Evolutionary conservation across 305 asterid species (phyloP).

Genomic region (Solanum hybrid): DNA sequence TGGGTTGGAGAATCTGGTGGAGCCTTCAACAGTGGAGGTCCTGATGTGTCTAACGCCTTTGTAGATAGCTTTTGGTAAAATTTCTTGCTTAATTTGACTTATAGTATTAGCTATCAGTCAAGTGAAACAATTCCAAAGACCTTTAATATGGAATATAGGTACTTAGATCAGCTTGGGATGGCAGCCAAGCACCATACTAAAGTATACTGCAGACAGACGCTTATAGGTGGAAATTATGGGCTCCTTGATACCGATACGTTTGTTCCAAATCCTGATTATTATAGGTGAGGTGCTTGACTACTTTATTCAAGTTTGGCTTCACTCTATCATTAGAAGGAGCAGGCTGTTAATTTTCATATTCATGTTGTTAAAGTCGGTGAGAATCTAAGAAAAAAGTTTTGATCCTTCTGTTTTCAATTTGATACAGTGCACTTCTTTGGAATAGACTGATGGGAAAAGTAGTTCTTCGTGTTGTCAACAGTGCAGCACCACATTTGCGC

Average conservation of each 20-base stretch:
- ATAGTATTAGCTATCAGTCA: neutral
- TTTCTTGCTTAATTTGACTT: slow-evolving; percentile 2
- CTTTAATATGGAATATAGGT: slow-evolving; percentile 37
- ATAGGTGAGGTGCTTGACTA: slow-evolving; percentile 40
- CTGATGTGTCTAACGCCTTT: slow-evolving; percentile 58
- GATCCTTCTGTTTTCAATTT: neutral
- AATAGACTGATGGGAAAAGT: slow-evolving; percentile 86
- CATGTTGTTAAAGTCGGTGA: neutral
- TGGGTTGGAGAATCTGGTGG: slow-evolving; percentile 99
- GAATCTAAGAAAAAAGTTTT: neutral
- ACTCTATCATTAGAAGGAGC: neutral
- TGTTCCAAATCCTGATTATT: slow-evolving; percentile 85
- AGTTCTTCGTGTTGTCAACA: slow-evolving; percentile 47
- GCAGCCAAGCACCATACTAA: slow-evolving; percentile 71
- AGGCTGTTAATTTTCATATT: neutral
- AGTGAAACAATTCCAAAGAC: neutral
- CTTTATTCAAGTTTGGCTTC: neutral
- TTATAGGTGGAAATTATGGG: slow-evolving; percentile 84
- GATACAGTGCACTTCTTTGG: slow-evolving; percentile 78
- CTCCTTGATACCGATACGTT: slow-evolving; percentile 60
- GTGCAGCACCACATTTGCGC: slow-evolving; percentile 43
- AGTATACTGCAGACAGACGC: slow-evolving; percentile 81
- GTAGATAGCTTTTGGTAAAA: slow-evolving; percentile 77
- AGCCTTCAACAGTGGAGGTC: slow-evolving; percentile 69
- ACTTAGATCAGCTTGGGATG: slow-evolving; percentile 93